These are phyloP conservation scores for Vicia sativa DNA, from an alignment of 306 rosid species.

Conservation along the genomic window DNA sequence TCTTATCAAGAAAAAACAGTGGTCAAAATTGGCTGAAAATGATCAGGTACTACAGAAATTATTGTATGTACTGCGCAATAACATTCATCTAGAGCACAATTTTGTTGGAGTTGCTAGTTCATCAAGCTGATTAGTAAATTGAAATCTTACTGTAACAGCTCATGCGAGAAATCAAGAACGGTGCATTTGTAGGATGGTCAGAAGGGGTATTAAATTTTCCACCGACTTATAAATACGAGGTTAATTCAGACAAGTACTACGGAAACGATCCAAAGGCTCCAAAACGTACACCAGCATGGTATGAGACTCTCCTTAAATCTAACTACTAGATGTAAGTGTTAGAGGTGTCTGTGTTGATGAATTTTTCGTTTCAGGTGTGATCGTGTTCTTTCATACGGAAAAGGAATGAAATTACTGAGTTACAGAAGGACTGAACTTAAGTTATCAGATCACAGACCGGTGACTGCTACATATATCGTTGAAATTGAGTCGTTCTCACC, in stretches of 20 bases:
- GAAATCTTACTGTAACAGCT: conserved; percentile 63
- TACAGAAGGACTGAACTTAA: conserved; percentile 67
- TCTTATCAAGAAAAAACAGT: conserved; percentile 65
- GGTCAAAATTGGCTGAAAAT: conserved; percentile 75
- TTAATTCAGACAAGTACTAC: conserved; percentile 73
- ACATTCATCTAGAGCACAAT: conserved; percentile 9
- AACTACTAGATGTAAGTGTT: background rate
- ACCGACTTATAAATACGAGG: conserved; percentile 90
- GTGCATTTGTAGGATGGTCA: conserved; percentile 90
- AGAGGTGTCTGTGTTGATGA: conserved; percentile 20
- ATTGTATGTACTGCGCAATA: conserved; percentile 9
- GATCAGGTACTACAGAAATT: conserved; percentile 72
- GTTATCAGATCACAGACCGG: conserved; percentile 94
- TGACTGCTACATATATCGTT: conserved; percentile 75
- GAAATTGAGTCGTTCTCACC: conserved; percentile 87
- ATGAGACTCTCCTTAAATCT: conserved; percentile 29
- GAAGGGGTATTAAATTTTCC: conserved; percentile 83
- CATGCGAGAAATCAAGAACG: conserved; percentile 52
- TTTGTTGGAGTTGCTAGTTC: background rate
- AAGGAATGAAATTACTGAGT: conserved; percentile 67
- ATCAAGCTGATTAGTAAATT: conserved; percentile 37
- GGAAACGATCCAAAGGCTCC: conserved; percentile 79
- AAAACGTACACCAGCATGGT: conserved; percentile 95
- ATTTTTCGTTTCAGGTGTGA: conserved; percentile 76
- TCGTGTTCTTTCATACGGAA: conserved; percentile 85